These are phyloP conservation scores for Starmerella powellii DNA, from an alignment of 805 yeast genomes.

Conservation along the genomic window DNA sequence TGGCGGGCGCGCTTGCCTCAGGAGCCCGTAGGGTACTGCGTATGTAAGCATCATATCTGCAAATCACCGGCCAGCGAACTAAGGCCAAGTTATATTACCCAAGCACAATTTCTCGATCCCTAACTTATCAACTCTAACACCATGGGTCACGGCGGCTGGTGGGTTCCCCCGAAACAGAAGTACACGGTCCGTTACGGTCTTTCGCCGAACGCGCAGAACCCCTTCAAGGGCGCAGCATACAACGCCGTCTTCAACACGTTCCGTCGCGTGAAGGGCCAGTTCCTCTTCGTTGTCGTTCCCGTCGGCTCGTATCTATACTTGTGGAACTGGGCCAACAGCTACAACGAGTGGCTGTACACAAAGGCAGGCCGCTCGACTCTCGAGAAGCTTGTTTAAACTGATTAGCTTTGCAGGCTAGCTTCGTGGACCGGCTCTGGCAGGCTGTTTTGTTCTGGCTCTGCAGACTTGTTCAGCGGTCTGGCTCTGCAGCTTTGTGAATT, in stretches of 20 bases:
- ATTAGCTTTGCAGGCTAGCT: too few species aligned
- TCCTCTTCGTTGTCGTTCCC: conserved; percentile 65
- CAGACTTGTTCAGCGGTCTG: too few species aligned
- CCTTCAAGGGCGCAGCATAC: conserved; percentile 75
- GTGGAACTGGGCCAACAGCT: conserved; percentile 79
- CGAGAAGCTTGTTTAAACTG: conserved; percentile 36
- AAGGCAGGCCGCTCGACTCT: conserved; percentile 96
- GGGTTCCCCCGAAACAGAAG: conserved; percentile 24
- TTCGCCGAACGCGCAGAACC: conserved; percentile 87
- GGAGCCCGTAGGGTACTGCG: too few species aligned
- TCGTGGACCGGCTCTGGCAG: too few species aligned
- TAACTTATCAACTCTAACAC: conserved; percentile 1
- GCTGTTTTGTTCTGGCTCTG: too few species aligned
- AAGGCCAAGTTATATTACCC: background rate
- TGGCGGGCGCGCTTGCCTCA: too few species aligned
- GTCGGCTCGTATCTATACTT: conserved; percentile 69
- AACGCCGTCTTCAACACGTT: conserved; percentile 81
- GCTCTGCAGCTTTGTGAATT: too few species aligned
- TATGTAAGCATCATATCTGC: background rate
- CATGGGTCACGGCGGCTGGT: conserved; percentile 24
- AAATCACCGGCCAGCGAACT: conserved; percentile 5
- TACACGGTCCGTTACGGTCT: conserved; percentile 65
- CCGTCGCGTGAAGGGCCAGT: conserved; percentile 87
- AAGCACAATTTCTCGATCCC: background rate
- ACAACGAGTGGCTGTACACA: conserved; percentile 85